Conservation (phyloP, 2,329 filamentous ascomycete species). For the Alternaria ethzedia region DNA sequence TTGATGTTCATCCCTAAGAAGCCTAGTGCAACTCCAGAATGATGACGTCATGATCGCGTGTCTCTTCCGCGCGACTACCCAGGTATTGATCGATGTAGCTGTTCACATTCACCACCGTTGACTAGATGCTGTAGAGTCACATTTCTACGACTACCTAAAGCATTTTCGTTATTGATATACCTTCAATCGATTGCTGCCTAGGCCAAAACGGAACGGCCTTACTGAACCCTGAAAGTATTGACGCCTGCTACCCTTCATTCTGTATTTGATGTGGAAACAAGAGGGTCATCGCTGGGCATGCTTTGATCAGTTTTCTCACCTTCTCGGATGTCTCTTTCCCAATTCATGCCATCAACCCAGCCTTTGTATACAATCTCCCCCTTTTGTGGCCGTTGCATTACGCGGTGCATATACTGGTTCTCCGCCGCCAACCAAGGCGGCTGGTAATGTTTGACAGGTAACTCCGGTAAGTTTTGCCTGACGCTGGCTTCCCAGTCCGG, state of each 20-base stretch:
- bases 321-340: not conserved
- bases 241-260: not conserved
- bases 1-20: not conserved
- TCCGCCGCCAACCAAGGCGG: not conserved
- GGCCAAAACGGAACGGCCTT: not conserved
- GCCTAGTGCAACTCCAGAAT: not conserved
- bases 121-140: not conserved
- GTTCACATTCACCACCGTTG: not conserved
- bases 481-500: not conserved
- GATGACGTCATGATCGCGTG: not conserved
- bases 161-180: not conserved
- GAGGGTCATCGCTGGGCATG: not conserved
- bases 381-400: not conserved
- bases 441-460: not conserved
- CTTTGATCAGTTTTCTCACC: not conserved
- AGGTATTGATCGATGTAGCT: not conserved
- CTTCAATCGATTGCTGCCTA: not conserved
- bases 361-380: not conserved
- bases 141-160: not conserved
- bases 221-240: not conserved
- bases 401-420: not conserved
- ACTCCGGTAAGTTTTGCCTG: not conserved
- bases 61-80: not conserved
- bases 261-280: not conserved
- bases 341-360: not conserved